Conservation (phyloP, 257 asterid species). For the Solanum tacnaense region DNA sequence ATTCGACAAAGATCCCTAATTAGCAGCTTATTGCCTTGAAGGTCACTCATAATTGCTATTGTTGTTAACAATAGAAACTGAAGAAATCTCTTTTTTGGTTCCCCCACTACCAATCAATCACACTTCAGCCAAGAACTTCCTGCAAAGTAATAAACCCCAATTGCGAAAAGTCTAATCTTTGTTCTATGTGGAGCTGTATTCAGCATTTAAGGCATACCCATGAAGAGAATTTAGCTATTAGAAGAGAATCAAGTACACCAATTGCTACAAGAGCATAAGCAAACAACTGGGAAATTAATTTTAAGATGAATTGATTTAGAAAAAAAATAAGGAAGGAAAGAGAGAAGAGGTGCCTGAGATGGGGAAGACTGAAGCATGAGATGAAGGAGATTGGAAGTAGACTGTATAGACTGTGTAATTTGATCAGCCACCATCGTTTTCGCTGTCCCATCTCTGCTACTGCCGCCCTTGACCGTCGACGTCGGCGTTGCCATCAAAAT, state of each 20-base stretch:
- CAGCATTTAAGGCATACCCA: background rate
- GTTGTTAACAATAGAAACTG: background rate
- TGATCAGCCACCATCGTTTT: slow-evolving; percentile 62
- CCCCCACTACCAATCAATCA: background rate
- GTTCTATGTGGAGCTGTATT: background rate
- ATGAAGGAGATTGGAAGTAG: slow-evolving; percentile 83
- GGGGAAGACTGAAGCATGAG: slow-evolving; percentile 79
- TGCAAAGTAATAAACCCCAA: background rate
- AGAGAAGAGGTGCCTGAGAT: background rate
- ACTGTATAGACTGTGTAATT: slow-evolving; percentile 63
- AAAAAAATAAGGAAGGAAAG: background rate
- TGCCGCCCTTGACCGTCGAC: background rate
- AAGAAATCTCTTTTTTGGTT: background rate
- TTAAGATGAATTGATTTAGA: background rate
- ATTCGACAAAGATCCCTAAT: background rate
- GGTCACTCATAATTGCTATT: background rate
- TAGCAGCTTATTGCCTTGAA: background rate
- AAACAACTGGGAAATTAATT: background rate
- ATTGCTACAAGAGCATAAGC: background rate
- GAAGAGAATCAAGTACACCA: background rate
- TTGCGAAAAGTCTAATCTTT: background rate
- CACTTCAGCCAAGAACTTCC: background rate
- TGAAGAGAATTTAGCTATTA: background rate
- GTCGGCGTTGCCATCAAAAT: background rate
- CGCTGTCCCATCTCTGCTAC: slow-evolving; percentile 53